Evolutionary conservation across 2,329 filamentous ascomycete species (phyloP).

Genomic region (Ramichloridium luteum): DNA sequence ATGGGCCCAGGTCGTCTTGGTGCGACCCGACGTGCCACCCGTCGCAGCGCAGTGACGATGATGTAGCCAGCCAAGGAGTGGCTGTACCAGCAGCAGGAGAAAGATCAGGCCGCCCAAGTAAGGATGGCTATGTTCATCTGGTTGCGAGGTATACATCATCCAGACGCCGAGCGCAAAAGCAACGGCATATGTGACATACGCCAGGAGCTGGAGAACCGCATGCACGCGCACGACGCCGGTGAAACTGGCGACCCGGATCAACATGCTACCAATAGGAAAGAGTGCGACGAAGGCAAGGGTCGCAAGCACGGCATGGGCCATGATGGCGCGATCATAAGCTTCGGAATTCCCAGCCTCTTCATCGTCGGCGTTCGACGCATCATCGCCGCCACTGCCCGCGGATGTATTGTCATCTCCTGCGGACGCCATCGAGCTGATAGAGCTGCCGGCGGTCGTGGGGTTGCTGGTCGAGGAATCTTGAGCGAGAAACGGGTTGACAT

Average conservation of each 20-base stretch:
- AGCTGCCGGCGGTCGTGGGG: slow-evolving; percentile 5
- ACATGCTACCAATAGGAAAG: slow-evolving; percentile 34
- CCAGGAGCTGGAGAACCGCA: slow-evolving; percentile 36
- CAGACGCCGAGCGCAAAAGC: slow-evolving; percentile 42
- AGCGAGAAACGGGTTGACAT: slow-evolving; percentile 31
- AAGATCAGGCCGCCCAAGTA: slow-evolving; percentile 44
- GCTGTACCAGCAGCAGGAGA: slow-evolving; percentile 42
- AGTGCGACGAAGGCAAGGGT: slow-evolving; percentile 34
- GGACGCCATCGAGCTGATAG: neutral
- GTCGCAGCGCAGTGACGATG: neutral
- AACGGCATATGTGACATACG: slow-evolving; percentile 36
- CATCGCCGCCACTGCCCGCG: slow-evolving; percentile 9
- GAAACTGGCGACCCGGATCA: slow-evolving; percentile 34
- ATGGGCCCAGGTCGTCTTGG: slow-evolving; percentile 33
- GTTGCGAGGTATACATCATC: slow-evolving; percentile 31
- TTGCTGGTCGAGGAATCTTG: slow-evolving; percentile 2
- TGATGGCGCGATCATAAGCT: slow-evolving; percentile 21
- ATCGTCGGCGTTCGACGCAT: slow-evolving; percentile 8
- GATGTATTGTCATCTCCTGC: slow-evolving; percentile 6
- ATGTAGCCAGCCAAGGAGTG: slow-evolving; percentile 40
- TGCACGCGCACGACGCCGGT: slow-evolving; percentile 35
- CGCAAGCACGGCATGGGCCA: slow-evolving; percentile 34
- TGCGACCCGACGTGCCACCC: slow-evolving; percentile 35
- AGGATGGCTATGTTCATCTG: slow-evolving; percentile 34
- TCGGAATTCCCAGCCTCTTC: no score